Base-by-base conservation (phyloP, 768 basidiomycete genomes). In the Naganishia kalamii region DNA sequence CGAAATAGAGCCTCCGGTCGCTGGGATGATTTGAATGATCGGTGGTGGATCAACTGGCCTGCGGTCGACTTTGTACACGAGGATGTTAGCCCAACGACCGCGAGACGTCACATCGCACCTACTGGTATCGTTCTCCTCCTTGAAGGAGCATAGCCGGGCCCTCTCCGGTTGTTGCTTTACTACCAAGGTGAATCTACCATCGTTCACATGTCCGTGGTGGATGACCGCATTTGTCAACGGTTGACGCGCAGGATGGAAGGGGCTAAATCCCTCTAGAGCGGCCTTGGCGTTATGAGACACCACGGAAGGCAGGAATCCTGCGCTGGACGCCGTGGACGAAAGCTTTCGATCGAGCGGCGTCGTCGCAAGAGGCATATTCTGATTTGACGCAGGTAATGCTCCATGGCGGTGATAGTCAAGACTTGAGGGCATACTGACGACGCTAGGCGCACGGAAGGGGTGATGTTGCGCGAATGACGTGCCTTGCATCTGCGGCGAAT, bases 41-140 rank as follows among this genome's bases (percentile, higher is more conserved):
- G 75, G 74, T 13, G 78, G 78, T 11, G 78, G 78, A 68, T 79
- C 78, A 15, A 79, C 74, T 4, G 78, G 78, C 43, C 78, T 60
- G 25, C 78, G 63, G 61, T 77, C 76, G 70, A 77, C 75, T 77
- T 47, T 48, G n/a, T 29, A 51, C 50, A 0, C 19, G 7, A 35
- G 19, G 12, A 21, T 30, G 37, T n/a, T 25, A 13, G 19, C 19
- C n/a, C 8, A 19, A 17, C 15, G 27, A 60, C 15, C 17, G n/a
- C 27, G 4, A 13, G 12, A 15, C 5, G 5, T 27, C 4, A 27
- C 4, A 8, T 19, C 4, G 41, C 8, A 74, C 77, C 65, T 35
- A 79, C 77, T 77, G 10, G 78, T 79, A 33, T 77, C 78, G 51
- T 79, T 79, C 63, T 75, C 78, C 68, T 79, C 78, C 63, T 79